These are phyloP conservation scores for Neotropicomus parvogracilis DNA, from an alignment of 1,284 basidiomycete species.

Conservation along the genomic window DNA sequence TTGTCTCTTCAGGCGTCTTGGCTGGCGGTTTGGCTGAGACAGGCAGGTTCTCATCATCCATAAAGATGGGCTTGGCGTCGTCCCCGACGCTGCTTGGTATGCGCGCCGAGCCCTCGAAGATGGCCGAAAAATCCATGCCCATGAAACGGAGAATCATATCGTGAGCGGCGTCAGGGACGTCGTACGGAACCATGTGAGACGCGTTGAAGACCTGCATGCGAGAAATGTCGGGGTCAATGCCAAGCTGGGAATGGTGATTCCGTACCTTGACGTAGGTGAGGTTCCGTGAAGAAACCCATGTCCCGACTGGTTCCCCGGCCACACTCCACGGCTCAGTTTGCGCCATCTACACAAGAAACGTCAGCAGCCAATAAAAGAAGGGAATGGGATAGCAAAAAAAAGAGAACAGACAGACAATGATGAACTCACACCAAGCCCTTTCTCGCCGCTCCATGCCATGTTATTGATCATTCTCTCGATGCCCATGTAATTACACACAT, in stretches of 20 bases:
- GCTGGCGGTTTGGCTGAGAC: slow-evolving; percentile 36
- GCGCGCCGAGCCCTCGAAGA: slow-evolving; percentile 70
- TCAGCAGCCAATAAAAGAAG: neutral
- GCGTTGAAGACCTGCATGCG: slow-evolving; percentile 71
- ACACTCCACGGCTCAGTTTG: slow-evolving; percentile 80
- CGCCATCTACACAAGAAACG: slow-evolving; percentile 50
- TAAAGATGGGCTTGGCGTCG: slow-evolving; percentile 56
- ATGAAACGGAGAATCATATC: slow-evolving; percentile 99
- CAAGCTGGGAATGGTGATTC: neutral
- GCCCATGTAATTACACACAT: slow-evolving; percentile 95
- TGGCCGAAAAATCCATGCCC: slow-evolving; percentile 79
- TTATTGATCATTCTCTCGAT: slow-evolving; percentile 81
- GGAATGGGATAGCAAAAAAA: neutral
- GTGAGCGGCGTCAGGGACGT: slow-evolving; percentile 84
- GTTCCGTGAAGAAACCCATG: slow-evolving; percentile 87
- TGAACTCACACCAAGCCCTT: slow-evolving; percentile 76
- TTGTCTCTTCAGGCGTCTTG: slow-evolving; percentile 61
- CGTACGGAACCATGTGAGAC: slow-evolving; percentile 93
- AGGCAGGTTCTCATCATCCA: slow-evolving; percentile 41
- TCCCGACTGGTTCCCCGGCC: slow-evolving; percentile 75
- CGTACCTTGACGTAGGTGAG: slow-evolving; percentile 88
- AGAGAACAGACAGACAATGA: neutral
- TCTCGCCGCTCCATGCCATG: slow-evolving; percentile 82
- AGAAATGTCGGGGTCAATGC: neutral
- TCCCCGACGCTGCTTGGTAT: slow-evolving; percentile 76